These are phyloP conservation scores for Syzygium jambos DNA, from an alignment of 345 rosid genomes.

Conservation along the genomic window DNA sequence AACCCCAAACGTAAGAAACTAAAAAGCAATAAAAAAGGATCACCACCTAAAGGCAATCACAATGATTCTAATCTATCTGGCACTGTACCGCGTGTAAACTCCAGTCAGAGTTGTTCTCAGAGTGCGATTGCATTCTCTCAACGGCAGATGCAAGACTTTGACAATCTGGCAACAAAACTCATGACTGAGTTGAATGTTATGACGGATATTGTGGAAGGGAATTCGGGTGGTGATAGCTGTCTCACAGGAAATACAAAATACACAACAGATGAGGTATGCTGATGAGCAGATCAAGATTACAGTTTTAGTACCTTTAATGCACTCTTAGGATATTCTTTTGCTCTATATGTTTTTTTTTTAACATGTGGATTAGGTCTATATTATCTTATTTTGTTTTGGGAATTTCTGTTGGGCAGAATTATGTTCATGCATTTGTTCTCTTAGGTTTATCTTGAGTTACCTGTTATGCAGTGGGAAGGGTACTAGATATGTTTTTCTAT, in stretches of 20 bases:
- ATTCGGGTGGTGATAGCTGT: constrained; percentile 21
- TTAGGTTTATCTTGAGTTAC: background rate
- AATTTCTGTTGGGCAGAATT: background rate
- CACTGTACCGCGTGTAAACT: constrained; percentile 10
- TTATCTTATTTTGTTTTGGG: background rate
- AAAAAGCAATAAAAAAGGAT: constrained; percentile 20
- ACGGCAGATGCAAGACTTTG: constrained; percentile 63
- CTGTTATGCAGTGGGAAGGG: background rate
- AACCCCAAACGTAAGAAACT: constrained; percentile 20
- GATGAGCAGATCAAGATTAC: background rate
- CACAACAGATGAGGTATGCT: constrained; percentile 47
- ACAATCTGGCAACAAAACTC: constrained; percentile 49
- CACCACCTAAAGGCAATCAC: constrained; percentile 19
- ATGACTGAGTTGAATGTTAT: constrained; percentile 50
- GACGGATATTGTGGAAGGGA: constrained; percentile 50
- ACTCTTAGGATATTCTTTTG: background rate
- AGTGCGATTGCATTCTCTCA: constrained; percentile 70
- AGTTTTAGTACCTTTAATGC: background rate
- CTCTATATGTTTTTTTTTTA: background rate
- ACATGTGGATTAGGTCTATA: background rate
- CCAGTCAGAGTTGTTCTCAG: constrained; percentile 45
- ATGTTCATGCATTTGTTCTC: background rate
- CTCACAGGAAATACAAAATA: constrained; percentile 20
- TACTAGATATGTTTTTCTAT: background rate
- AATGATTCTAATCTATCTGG: constrained; percentile 27